Conservation (phyloP, 805 yeast species). For the Teunomyces tritomae region DNA sequence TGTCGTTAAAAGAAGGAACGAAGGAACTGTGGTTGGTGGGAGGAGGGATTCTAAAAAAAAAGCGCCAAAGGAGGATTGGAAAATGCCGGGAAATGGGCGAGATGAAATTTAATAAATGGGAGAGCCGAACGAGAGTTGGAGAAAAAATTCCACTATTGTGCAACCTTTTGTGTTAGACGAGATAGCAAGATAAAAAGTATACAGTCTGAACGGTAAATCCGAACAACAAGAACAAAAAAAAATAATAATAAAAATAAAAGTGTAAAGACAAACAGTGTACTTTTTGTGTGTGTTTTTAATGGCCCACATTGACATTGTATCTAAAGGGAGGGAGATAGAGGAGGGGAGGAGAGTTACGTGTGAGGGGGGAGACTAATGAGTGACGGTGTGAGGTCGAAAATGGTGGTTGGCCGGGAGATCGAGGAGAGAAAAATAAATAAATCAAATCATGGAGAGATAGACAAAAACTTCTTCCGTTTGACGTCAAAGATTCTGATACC, state of each 20-base stretch:
- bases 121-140: not conserved
- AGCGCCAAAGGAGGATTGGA: not conserved
- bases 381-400: no score
- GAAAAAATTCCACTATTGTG: not conserved
- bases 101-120: not conserved
- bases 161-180: constrained; percentile 1
- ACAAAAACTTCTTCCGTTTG: no score
- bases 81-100: not conserved
- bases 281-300: no score
- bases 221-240: no score
- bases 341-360: no score
- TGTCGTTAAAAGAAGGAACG: not conserved
- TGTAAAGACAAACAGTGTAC: not conserved
- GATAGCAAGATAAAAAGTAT: not conserved
- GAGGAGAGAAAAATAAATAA: not conserved
- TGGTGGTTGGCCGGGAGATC: not conserved
- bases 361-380: no score
- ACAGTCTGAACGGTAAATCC: not conserved
- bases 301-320: no score
- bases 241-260: no score
- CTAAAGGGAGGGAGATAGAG: no score
- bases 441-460: no score
- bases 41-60: not conserved
- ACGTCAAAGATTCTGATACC: no score
- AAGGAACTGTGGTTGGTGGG: not conserved